Percentiles rank a stretch among this genome's conserved stretches.
Conservation (phyloP, 495 filamentous ascomycete species). For the Penicillium dipodomyicola region DNA sequence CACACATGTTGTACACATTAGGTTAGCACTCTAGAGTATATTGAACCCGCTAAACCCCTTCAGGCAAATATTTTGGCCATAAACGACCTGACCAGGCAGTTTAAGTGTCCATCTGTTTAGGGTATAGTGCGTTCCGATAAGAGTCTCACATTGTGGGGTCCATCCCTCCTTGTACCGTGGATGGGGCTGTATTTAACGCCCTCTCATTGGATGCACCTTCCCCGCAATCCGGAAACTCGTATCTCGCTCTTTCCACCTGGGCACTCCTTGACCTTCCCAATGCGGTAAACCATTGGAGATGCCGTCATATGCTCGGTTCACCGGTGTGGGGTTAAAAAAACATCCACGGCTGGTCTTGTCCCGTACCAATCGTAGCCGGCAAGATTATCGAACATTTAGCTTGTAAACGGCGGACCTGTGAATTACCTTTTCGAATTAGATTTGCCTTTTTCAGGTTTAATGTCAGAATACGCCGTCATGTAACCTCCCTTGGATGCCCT, state of each 20-base stretch:
- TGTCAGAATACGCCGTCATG: no score
- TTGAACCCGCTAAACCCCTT: background rate
- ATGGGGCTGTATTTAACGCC: background rate
- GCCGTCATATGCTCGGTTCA: background rate
- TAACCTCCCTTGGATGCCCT: no score
- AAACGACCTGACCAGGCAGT: background rate
- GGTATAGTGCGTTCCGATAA: background rate
- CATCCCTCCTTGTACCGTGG: background rate
- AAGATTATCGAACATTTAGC: background rate
- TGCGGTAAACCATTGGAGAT: background rate
- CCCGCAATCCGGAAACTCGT: background rate
- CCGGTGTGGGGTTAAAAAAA: background rate
- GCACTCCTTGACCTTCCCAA: background rate
- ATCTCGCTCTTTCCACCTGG: background rate
- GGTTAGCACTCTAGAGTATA: background rate
- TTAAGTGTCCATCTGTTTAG: background rate
- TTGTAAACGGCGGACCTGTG: no score
- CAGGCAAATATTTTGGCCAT: conserved; percentile 15
- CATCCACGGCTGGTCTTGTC: background rate
- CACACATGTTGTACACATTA: background rate
- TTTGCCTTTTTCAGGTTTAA: no score
- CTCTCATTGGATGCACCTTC: background rate
- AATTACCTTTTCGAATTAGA: no score
- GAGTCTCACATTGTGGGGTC: background rate
- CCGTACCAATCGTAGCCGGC: background rate